phyloP scores from a whole-genome alignment of 768 basidiomycete species.

The Gautieria morchelliformis region DNA sequence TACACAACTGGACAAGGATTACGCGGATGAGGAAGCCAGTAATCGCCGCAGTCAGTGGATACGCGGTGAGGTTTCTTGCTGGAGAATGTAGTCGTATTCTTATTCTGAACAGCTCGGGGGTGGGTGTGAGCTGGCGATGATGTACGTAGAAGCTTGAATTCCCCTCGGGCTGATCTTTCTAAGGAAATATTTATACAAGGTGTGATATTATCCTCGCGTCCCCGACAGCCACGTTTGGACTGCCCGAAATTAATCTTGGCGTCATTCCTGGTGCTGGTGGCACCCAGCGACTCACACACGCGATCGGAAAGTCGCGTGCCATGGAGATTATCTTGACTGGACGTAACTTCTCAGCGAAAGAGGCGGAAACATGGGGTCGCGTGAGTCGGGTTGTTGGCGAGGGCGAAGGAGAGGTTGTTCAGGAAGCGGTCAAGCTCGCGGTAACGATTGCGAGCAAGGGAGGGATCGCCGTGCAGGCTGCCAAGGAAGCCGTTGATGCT shows the following conservation, averaged over 20 bases:
- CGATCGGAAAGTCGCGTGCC: slow-evolving; percentile 84
- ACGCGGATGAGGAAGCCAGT: slow-evolving; percentile 78
- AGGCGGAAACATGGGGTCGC: slow-evolving; percentile 83
- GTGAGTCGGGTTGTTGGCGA: slow-evolving; percentile 73
- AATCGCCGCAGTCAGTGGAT: slow-evolving; percentile 93
- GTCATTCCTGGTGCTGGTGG: slow-evolving; percentile 94
- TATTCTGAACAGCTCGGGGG: slow-evolving; percentile 70
- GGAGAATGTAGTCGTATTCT: background rate
- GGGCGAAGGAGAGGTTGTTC: slow-evolving; percentile 70
- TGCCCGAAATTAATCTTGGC: slow-evolving; percentile 93
- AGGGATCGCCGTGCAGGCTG: slow-evolving; percentile 72
- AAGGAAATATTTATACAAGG: slow-evolving; percentile 12
- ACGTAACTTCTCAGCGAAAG: slow-evolving; percentile 64
- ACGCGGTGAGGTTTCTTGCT: slow-evolving; percentile 50
- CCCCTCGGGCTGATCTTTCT: background rate
- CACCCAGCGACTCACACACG: slow-evolving; percentile 77
- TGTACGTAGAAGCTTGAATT: slow-evolving; percentile 30
- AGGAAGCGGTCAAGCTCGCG: slow-evolving; percentile 78
- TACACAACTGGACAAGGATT: slow-evolving; percentile 75
- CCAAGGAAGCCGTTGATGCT: slow-evolving; percentile 90
- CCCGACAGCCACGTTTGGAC: slow-evolving; percentile 85
- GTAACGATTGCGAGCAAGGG: slow-evolving; percentile 75
- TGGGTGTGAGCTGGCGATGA: slow-evolving; percentile 92
- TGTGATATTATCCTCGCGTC: slow-evolving; percentile 89
- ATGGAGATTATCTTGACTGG: slow-evolving; percentile 96